Base-by-base conservation (phyloP, 2,329 filamentous ascomycete genomes). In the Aspergillus neotritici region DNA sequence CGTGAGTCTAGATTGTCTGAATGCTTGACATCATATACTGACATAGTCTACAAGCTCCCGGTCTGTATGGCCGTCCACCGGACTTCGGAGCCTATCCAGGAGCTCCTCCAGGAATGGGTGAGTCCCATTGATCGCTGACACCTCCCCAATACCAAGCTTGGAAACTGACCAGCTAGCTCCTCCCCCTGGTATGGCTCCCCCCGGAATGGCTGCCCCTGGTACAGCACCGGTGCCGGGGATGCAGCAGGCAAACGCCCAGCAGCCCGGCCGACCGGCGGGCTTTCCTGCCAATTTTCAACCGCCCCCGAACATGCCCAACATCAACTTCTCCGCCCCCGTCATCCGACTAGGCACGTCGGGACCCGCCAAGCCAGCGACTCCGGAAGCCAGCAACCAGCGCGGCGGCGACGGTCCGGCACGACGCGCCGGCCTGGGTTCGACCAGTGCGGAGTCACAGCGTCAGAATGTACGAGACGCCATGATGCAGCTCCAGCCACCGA, bases 281-380 rank as follows among this genome's bases (percentile, higher is more conserved):
- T 82, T 94, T 52, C 88, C 87, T 49, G 74, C 83, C 46, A 87
- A 82, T 67, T 96, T 95, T 69, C 87, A 94, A 72, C 82, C 88
- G 37, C 90, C 91, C 8, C 75, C 86, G 39, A 95, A 93, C 63
- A 87, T 96, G 78, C 89, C 91, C 40, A 94, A 94, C 65, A 95
- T 98, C 74, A 96, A 98, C 73, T 95, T 97, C 74, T 94, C 87
- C 60, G 93, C 93, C 30, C 90, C 91, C 44, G 89, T 97, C 47
- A 97, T 98, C 61, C 86, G 93, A 43, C 78, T 98, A 35, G 93
- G 91, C 33, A 91, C 89, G 1, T 79, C 83, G 4, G 79, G 71
- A 14, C 67, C 81, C 3, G 68, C 78, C n/a, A 87, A 87, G 60
- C 73, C 82, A 17, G 60, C 67, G 30, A 69, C 68, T 38, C 64